Conservation (phyloP, 768 basidiomycete species). For the Auricularia heimuer region DNA sequence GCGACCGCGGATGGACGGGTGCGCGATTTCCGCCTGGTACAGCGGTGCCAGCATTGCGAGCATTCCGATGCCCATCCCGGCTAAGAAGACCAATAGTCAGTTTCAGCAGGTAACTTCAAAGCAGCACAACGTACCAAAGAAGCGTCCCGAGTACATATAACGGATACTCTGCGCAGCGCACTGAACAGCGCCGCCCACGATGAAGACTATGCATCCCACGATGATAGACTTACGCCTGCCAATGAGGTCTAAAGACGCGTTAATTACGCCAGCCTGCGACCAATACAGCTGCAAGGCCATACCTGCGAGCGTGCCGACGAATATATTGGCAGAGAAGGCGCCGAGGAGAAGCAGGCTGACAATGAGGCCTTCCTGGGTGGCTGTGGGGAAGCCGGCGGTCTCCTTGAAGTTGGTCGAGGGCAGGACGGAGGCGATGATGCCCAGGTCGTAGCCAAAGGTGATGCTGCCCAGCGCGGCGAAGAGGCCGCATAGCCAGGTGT, state of each 20-base stretch:
- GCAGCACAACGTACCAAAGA: conserved; percentile 24
- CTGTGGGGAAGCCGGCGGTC: conserved; percentile 28
- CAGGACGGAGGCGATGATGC: conserved; percentile 40
- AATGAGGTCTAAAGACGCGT: not conserved
- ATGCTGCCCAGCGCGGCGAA: conserved; percentile 30
- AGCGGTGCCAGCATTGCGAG: conserved; percentile 41
- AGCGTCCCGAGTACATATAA: conserved; percentile 41
- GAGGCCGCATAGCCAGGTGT: conserved; percentile 44
- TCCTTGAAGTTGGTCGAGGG: conserved; percentile 11
- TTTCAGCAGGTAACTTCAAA: too few relatives aligned
- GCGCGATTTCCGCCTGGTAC: conserved; percentile 52
- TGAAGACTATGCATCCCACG: not conserved
- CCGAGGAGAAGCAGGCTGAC: conserved; percentile 23
- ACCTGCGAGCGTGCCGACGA: conserved; percentile 33
- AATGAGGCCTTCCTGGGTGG: conserved; percentile 30
- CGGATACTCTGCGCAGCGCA: conserved; percentile 36
- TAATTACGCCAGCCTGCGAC: too few relatives aligned
- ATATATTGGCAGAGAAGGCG: conserved; percentile 31
- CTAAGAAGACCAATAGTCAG: not conserved
- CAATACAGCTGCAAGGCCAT: conserved; percentile 20
- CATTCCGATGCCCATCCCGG: conserved; percentile 34
- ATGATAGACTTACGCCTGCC: not conserved
- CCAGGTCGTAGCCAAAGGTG: conserved; percentile 42
- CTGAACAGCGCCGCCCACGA: conserved; percentile 37
- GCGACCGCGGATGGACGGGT: conserved; percentile 45